Base-by-base conservation (phyloP, 129 eudicot genomes). In the Escallonia rubra region DNA sequence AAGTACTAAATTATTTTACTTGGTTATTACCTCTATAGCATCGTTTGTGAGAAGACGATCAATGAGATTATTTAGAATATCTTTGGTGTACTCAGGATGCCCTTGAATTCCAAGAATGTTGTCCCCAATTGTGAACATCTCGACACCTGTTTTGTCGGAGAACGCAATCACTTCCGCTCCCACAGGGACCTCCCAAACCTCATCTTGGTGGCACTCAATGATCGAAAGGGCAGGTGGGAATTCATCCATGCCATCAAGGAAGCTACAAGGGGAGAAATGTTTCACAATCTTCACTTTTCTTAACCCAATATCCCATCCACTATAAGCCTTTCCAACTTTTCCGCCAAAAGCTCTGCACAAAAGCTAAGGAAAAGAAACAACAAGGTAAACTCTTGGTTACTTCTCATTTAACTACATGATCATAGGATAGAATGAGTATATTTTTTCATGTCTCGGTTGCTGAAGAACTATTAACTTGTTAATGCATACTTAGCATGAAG, bases 301-400 rank as follows among this genome's bases (percentile, higher is more conserved):
- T 8, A 87, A 78, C 43, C 95, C 95, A 69, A 90, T 66, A 61
- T 90, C 97, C 97, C 97, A 90, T 40, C 97, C 97, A 64, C 73
- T 83, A 6, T 63, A 9, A 43, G 97, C 78, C 72, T 73, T 84
- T 51, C 83, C 86, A 48, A 90, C 87, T 68, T 80, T 82, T 23
- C 97, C 97, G n/a, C 97, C 97, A 62, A 90, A 72, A 66, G 95
- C 89, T 68, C 97, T 82, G 44, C 95, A 80, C 67, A 90, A 57
- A n/a, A 90, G 79, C 97, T 90, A 57, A 45, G 15, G 51, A 50
- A 34, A 39, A 50, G 3, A 61, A 1, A 11, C n/a, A 3, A 15
- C 5, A 5, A 12, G 47, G 54, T 65, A 46, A 11, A 23, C 34
- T 23, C 34, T 23, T 23, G 34, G 34, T 23, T 23, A 23, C 34